Evolutionary conservation across 208 protist genomes (phyloP).

Genomic region (Naegleria lovaniensis): DNA sequence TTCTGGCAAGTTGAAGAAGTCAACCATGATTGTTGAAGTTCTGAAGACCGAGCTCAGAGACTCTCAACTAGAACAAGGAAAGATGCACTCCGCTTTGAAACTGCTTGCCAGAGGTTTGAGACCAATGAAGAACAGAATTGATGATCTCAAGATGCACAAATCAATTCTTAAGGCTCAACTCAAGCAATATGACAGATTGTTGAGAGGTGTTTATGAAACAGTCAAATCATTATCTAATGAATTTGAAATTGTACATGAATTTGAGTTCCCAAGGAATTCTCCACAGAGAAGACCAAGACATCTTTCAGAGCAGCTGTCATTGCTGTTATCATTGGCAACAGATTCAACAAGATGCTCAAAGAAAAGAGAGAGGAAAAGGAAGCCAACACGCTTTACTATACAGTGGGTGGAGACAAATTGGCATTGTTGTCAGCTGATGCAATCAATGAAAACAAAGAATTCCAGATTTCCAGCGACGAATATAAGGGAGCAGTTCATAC

Average conservation of each 20-base stretch:
- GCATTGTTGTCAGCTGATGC: not conserved
- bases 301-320: constrained; percentile 14
- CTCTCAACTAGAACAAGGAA: not conserved
- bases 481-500: not conserved
- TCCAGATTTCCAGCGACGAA: not conserved
- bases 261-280: not conserved
- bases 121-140: constrained; percentile 18
- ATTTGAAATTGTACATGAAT: not conserved
- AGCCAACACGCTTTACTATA: not conserved
- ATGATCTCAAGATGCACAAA: not conserved
- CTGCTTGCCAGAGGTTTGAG: not conserved
- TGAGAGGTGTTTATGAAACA: not conserved
- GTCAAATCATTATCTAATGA: not conserved
- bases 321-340: not conserved
- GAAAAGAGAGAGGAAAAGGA: not conserved
- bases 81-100: not conserved
- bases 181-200: not conserved
- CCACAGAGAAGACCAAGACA: not conserved
- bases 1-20: not conserved
- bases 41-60: not conserved
- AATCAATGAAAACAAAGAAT: not conserved
- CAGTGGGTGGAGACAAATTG: not conserved
- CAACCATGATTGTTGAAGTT: not conserved
- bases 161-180: not conserved
- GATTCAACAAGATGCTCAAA: not conserved